Conservation (phyloP, 2,329 filamentous ascomycete species). For the Hymenoscyphus scutula region DNA sequence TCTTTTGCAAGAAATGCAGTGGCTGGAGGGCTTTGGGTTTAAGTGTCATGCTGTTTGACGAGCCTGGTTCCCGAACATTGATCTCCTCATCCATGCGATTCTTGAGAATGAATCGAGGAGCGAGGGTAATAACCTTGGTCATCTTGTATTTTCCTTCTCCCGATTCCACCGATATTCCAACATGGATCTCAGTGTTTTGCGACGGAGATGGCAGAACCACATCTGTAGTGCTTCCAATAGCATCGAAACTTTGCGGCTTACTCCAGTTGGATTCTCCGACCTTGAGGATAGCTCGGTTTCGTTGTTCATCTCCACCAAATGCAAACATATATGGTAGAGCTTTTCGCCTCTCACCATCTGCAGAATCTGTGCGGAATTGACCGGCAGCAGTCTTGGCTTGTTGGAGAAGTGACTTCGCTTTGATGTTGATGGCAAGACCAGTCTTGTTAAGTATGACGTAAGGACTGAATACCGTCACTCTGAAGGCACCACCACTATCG, state of each 20-base stretch:
- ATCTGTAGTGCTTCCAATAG: slow-evolving; percentile 89
- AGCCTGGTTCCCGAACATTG: slow-evolving; percentile 86
- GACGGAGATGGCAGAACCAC: slow-evolving; percentile 74
- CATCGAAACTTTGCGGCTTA: slow-evolving; percentile 96
- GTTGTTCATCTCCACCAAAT: slow-evolving; percentile 81
- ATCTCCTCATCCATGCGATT: slow-evolving; percentile 90
- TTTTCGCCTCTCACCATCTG: slow-evolving; percentile 59
- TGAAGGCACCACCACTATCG: slow-evolving; percentile 92
- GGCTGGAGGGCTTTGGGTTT: slow-evolving; percentile 78
- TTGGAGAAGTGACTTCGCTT: slow-evolving; percentile 85
- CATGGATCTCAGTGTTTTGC: slow-evolving; percentile 76
- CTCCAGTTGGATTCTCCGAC: slow-evolving; percentile 93
- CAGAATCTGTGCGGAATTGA: slow-evolving; percentile 52
- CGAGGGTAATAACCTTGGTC: slow-evolving; percentile 90
- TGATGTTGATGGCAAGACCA: slow-evolving; percentile 80
- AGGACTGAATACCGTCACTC: slow-evolving; percentile 89
- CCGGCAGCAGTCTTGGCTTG: slow-evolving; percentile 80
- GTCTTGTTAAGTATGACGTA: slow-evolving; percentile 97
- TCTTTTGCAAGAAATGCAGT: slow-evolving; percentile 84
- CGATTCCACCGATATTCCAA: slow-evolving; percentile 83
- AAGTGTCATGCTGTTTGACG: slow-evolving; percentile 77
- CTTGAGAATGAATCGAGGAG: slow-evolving; percentile 89
- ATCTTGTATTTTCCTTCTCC: slow-evolving; percentile 98
- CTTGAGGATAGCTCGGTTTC: slow-evolving; percentile 85
- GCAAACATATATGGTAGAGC: slow-evolving; percentile 95